A percentile compares a stretch with the other conserved stretches of the same genome.
Conservation (phyloP, 1,284 basidiomycete genomes). For the Serendipita sp. region DNA sequence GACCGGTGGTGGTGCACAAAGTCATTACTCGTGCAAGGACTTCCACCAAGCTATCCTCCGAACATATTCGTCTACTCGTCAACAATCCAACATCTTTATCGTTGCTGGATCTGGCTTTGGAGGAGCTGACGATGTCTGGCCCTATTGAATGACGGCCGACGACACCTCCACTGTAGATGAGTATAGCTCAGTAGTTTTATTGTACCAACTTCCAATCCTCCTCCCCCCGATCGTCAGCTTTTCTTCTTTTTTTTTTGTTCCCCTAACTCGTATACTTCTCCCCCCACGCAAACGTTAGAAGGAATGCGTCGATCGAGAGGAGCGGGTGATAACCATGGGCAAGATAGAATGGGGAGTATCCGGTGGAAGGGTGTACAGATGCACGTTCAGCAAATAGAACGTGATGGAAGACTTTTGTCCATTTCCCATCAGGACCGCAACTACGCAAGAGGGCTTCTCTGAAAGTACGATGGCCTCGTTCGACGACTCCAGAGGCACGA, state of each 20-base stretch:
- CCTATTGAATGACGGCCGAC: slow-evolving; percentile 37
- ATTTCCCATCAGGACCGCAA: slow-evolving; percentile 13
- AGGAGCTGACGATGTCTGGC: slow-evolving; percentile 90
- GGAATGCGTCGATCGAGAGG: slow-evolving; percentile 22
- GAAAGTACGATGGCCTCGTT: slow-evolving; percentile 20
- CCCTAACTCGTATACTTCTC: too few relatives aligned
- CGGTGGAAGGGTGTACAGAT: slow-evolving; percentile 14
- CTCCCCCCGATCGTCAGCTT: too few relatives aligned
- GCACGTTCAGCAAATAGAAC: slow-evolving; percentile 19
- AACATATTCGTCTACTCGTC: slow-evolving; percentile 83
- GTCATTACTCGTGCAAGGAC: slow-evolving; percentile 96
- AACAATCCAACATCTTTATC: slow-evolving; percentile 77
- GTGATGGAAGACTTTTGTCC: slow-evolving; percentile 6
- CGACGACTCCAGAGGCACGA: slow-evolving; percentile 22
- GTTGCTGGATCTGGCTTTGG: slow-evolving; percentile 96
- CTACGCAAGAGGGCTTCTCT: slow-evolving; percentile 17
- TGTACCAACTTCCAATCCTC: too few relatives aligned
- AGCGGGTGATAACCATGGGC: slow-evolving; percentile 23
- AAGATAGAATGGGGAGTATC: slow-evolving; percentile 20
- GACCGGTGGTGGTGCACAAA: slow-evolving; percentile 99
- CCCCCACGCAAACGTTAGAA: slow-evolving; percentile 20
- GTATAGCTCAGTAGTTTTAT: too few relatives aligned
- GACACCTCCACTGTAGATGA: too few relatives aligned
- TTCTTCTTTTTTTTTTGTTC: too few relatives aligned
- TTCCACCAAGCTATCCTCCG: slow-evolving; percentile 70